Conservation (phyloP, 2,329 filamentous ascomycete genomes). For the Colletotrichum sp. region DNA sequence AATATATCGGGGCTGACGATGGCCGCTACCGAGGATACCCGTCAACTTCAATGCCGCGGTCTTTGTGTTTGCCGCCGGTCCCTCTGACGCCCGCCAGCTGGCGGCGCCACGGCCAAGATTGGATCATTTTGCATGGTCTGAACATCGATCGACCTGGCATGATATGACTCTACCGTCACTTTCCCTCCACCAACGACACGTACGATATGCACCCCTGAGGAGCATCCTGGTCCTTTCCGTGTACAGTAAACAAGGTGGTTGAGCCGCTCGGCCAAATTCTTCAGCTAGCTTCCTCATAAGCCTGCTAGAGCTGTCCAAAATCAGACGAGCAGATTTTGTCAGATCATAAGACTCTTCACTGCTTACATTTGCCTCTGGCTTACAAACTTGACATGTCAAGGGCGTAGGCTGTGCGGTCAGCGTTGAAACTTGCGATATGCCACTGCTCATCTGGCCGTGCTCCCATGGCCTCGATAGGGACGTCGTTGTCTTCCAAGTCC, state of each 20-base stretch:
- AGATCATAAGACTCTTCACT: background rate
- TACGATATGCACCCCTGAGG: background rate
- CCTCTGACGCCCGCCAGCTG: background rate
- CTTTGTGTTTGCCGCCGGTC: background rate
- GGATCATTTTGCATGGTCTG: constrained; percentile 1
- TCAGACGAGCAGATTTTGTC: background rate
- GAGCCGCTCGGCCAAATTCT: background rate
- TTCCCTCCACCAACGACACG: background rate
- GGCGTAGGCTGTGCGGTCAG: background rate
- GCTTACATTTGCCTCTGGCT: background rate
- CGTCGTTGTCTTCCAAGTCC: background rate
- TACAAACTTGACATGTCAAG: background rate
- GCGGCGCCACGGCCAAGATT: background rate
- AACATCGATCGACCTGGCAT: constrained; percentile 6
- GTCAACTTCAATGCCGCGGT: constrained; percentile 6
- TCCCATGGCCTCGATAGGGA: background rate
- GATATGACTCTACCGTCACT: constrained; percentile 16
- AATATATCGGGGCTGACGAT: constrained; percentile 1
- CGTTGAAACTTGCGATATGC: background rate
- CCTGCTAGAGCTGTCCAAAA: background rate
- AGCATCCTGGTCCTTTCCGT: background rate
- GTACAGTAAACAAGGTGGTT: background rate
- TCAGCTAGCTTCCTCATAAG: background rate
- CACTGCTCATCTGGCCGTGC: background rate
- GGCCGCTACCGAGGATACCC: constrained; percentile 11